phyloP scores from a whole-genome alignment of 2,329 filamentous ascomycete genomes.

The Colletotrichum falcatum region DNA sequence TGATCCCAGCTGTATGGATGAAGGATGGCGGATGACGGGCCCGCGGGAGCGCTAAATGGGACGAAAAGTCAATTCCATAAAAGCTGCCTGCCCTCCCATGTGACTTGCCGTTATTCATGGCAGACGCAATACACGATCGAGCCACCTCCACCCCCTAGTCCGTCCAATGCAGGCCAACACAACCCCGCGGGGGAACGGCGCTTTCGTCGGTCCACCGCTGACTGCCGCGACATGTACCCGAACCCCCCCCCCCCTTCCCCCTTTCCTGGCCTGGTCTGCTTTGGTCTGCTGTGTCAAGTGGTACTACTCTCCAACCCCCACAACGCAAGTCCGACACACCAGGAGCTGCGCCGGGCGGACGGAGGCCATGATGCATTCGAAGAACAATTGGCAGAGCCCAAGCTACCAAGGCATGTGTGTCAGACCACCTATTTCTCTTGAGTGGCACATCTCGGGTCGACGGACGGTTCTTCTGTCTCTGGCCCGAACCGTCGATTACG shows the following conservation, averaged over 20 bases:
- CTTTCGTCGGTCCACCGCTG: neutral
- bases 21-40: neutral
- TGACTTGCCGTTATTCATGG: neutral
- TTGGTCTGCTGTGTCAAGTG: conserved; percentile 28
- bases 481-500: neutral
- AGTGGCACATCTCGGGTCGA: neutral
- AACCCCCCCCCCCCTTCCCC: too few relatives aligned
- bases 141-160: neutral
- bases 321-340: neutral
- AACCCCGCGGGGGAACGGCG: neutral
- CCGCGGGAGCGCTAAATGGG: neutral
- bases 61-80: conserved; percentile 33
- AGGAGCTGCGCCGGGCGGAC: conserved; percentile 25
- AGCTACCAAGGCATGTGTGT: neutral
- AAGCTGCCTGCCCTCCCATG: neutral
- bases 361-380: neutral
- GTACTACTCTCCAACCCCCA: neutral
- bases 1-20: neutral
- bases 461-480: neutral
- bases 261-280: neutral
- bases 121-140: neutral
- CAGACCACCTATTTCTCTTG: too few relatives aligned
- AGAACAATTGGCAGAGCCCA: neutral
- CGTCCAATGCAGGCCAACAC: neutral
- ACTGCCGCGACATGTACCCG: neutral